Evolutionary conservation across 2,329 filamentous ascomycete species (phyloP), one percentile per base, ranked within the genome.

Genomic region (Chaetomium strumarium): DNA sequence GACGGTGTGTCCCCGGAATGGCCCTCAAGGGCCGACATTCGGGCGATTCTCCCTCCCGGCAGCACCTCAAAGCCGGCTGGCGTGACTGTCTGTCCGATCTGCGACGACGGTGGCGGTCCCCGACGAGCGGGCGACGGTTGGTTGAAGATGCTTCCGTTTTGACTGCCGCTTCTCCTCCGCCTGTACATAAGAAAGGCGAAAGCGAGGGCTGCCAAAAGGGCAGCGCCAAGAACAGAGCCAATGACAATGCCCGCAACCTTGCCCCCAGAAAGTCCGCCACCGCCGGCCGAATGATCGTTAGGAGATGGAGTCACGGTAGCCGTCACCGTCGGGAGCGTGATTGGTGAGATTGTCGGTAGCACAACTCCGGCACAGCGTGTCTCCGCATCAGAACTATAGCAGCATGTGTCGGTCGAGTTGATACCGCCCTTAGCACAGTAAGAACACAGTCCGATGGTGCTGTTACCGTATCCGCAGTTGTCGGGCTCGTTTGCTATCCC

Each of bases 401-500:
- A 99, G 74, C 93, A 99, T 3, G 91, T 95, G 68, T 97, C 92
- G 46, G 92, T 97, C 10, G 90, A 86, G 70, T 97, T 97, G 57
- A 85, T 81, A 29, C 91, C 90, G 62, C 88, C 92, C 7, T 83
- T 77, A 39, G 81, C 79, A 69, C 93, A 99, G 69, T 93, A 96
- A 5, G 85, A 83, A 72, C 93, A 99, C 34, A 99, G 76, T 2
- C 91, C 90, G 51, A 84, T 68, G 8, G 78, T 82, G 67, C 80
- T 85, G 58, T 81, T 79, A 38, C 78, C 80, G 67, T 86, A 99
- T 43, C 93, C 93, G 69, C 93, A 99, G 66, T 97, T 89, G 7
- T 84, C 70, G 1, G 85, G 83, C 72, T 99, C 90, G 64, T 99
- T 99, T 38, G 78, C 71, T 49, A 81, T 80, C 43, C 86, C 93